These are phyloP conservation scores for Moringa oleifera DNA, from an alignment of 345 rosid genomes.

Conservation along the genomic window DNA sequence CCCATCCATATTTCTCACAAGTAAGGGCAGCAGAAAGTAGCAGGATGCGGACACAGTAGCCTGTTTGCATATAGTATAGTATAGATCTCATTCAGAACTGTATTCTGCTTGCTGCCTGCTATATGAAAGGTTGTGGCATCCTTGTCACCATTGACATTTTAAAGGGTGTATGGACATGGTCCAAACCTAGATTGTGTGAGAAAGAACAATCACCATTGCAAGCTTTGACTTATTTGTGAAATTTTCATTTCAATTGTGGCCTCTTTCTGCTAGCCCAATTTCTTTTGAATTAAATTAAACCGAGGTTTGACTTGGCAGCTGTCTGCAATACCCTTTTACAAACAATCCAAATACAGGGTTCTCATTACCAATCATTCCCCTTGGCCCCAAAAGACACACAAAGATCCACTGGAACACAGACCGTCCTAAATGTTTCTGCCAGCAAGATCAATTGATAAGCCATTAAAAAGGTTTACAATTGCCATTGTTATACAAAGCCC, in stretches of 20 bases:
- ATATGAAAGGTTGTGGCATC: not conserved
- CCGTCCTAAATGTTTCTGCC: too few species aligned
- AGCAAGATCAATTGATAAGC: too few species aligned
- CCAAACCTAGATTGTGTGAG: slow-evolving; percentile 3
- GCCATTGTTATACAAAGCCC: too few species aligned
- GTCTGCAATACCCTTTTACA: too few species aligned
- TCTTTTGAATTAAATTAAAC: too few species aligned
- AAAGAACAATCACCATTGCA: not conserved
- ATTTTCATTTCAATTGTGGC: not conserved
- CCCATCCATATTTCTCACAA: slow-evolving; percentile 80
- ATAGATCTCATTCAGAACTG: not conserved
- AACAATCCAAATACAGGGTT: too few species aligned
- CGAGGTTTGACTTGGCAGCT: not conserved
- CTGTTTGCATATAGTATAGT: slow-evolving; percentile 4
- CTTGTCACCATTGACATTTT: not conserved
- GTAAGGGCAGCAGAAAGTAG: slow-evolving; percentile 93
- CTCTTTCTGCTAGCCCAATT: not conserved
- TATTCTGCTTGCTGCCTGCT: slow-evolving; percentile 6
- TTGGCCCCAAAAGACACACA: too few species aligned
- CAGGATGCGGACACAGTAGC: slow-evolving; percentile 60
- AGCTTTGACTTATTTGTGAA: not conserved
- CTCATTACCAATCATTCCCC: too few species aligned
- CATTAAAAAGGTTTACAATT: too few species aligned
- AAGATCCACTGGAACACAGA: too few species aligned
- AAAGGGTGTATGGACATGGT: slow-evolving; percentile 12